Base-by-base conservation (phyloP, 1,284 basidiomycete genomes). In the Mycosarcoma mackinlayi region DNA sequence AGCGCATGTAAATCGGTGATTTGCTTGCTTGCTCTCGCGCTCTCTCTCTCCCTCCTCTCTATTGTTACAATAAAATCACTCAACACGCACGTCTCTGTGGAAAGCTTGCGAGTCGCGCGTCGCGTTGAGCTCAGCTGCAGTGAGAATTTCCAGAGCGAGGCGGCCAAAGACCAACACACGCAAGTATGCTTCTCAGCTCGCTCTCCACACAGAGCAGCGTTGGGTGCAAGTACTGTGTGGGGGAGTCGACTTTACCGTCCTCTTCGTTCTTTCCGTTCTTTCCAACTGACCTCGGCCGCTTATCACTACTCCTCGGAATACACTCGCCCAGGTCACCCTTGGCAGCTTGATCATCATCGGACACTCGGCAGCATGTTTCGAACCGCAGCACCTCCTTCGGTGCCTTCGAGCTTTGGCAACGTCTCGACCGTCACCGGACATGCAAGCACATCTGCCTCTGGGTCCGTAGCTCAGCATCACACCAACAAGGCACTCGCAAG, bases 401-500 rank as follows among this genome's bases (percentile, higher is more conserved):
- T 53, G 48, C 60, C 55, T 7, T 59, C 66, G 16, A 62, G 60
- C 44, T 59, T 59, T 45, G 60, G 66, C 51, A 59, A 53, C 27
- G 63, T 51, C 52, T 52, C 49, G 18, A 19, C 30, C 16, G 45
- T 39, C 9, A 45, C 58, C 1, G 34, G 55, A 24, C 53, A 62
- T 19, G 55, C 56, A 4, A 58, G 54, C 54, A 45, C 58, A 13
- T 61, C 62, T 10, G 51, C 59, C 1, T 55, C 54, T 25, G 62
- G 58, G 3, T 56, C 52, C 11, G 73, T 77, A n/a, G 61, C 64
- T 21, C 60, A 52, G 30, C 69, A 74, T 23, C 57, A 67, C 21
- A 59, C 63, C 37, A 35, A 58, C 61, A 67, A 39, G 50, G 53
- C 47, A 27, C 55, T 66, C 1, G 49, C 59, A 6, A 52, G 50